phyloP scores from a whole-genome alignment of 441 rosid genomes.

The Isatis lusitanica region DNA sequence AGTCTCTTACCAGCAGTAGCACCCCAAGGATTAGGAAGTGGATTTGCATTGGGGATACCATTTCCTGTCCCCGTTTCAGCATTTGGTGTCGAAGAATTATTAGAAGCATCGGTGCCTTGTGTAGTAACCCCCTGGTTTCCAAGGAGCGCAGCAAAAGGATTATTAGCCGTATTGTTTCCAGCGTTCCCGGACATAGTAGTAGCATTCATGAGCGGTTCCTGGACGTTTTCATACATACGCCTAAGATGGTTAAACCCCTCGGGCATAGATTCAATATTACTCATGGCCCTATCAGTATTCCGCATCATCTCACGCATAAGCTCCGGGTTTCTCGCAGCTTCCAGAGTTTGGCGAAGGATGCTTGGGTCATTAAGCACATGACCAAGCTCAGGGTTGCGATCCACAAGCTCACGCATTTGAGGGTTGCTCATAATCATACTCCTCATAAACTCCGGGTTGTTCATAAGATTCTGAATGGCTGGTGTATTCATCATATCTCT shows the following conservation, averaged over 20 bases:
- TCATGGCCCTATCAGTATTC: constrained; percentile 65
- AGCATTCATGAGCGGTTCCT: constrained; percentile 64
- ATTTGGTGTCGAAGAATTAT: constrained; percentile 44
- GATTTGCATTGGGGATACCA: constrained; percentile 56
- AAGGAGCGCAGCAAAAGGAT: constrained; percentile 68
- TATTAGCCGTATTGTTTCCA: constrained; percentile 46
- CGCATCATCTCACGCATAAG: constrained; percentile 78
- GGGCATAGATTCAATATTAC: constrained; percentile 69
- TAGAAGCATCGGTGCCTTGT: constrained; percentile 45
- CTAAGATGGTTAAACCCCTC: constrained; percentile 70
- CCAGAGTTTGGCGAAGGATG: constrained; percentile 61
- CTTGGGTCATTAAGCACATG: constrained; percentile 65
- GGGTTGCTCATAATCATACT: constrained; percentile 65
- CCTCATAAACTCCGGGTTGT: constrained; percentile 65
- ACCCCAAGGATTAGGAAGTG: constrained; percentile 77
- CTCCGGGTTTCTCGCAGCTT: constrained; percentile 70
- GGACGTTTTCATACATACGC: constrained; percentile 73
- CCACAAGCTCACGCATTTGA: constrained; percentile 67
- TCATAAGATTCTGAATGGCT: constrained; percentile 65
- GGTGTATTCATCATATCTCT: constrained; percentile 82
- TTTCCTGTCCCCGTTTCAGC: constrained; percentile 47
- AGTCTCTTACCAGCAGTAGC: constrained; percentile 48
- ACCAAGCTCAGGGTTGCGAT: constrained; percentile 71
- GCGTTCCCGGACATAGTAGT: constrained; percentile 54
- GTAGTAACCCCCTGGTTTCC: constrained; percentile 53